Conservation (phyloP, 2,329 filamentous ascomycete genomes). For the Aspergillus cejpii region DNA sequence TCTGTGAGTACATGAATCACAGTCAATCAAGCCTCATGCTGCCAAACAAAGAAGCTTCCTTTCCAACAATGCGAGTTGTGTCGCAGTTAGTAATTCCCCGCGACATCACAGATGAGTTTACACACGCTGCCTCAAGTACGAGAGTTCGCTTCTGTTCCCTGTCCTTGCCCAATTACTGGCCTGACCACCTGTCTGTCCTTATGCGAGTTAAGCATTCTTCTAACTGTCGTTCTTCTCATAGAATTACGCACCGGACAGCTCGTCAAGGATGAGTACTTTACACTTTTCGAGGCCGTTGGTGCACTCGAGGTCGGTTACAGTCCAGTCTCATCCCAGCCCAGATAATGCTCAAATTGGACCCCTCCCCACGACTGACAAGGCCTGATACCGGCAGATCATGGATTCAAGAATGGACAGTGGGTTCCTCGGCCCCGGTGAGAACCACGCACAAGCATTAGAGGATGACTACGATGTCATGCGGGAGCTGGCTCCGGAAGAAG, state of each 20-base stretch:
- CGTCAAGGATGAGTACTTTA: conserved; percentile 90
- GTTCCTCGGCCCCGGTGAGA: conserved; percentile 66
- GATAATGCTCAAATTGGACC: not conserved
- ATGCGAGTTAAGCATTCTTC: not conserved
- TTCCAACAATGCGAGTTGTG: conserved; percentile 27
- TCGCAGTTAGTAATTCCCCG: conserved; percentile 37
- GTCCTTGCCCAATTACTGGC: not conserved
- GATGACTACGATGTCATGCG: conserved; percentile 70
- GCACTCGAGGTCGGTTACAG: conserved; percentile 51
- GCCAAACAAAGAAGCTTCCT: conserved; percentile 29
- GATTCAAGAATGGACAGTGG: conserved; percentile 99
- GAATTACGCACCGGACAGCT: conserved; percentile 73
- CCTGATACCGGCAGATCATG: conserved; percentile 65
- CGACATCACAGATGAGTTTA: conserved; percentile 54
- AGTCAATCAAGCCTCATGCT: conserved; percentile 19
- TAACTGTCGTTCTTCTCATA: conserved; percentile 33
- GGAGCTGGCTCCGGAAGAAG: conserved; percentile 65
- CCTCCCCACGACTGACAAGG: conserved; percentile 12
- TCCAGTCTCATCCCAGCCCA: not conserved
- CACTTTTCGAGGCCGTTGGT: conserved; percentile 87
- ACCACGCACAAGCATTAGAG: conserved; percentile 55
- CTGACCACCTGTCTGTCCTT: not conserved
- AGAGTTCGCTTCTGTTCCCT: not conserved
- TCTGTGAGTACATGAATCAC: too few relatives aligned
- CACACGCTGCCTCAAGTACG: conserved; percentile 47